Percentiles rank a stretch among this genome's conserved stretches.
Conservation (phyloP, 192 early-diverging fungal genomes). For the Geranomyces variabilis region DNA sequence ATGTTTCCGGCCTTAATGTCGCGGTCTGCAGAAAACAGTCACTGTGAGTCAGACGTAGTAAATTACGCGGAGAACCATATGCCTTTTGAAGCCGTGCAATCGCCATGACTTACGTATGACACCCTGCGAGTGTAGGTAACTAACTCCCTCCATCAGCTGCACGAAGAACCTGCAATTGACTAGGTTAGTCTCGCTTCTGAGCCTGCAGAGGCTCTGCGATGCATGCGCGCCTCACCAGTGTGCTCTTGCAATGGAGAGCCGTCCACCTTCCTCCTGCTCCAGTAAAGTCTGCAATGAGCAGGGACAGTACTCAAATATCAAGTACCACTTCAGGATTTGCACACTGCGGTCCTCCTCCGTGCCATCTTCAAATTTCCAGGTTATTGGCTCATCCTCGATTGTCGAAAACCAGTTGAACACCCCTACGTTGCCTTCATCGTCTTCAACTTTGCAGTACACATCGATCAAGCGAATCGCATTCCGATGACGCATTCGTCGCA, state of each 20-base stretch:
- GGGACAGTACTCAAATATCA: constrained; percentile 63
- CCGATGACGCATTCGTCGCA: constrained; percentile 51
- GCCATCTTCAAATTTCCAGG: constrained; percentile 57
- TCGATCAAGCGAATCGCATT: constrained; percentile 59
- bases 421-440: constrained; percentile 51
- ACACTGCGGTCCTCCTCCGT: constrained; percentile 44
- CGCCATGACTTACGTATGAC: constrained; percentile 54
- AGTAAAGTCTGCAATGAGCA: constrained; percentile 58
- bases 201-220: background rate
- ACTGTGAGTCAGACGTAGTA: background rate
- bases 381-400: constrained; percentile 61
- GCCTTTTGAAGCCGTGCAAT: background rate
- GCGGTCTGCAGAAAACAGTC: constrained; percentile 43
- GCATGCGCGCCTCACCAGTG: constrained; percentile 39
- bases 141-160: constrained; percentile 59
- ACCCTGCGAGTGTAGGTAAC: constrained; percentile 53
- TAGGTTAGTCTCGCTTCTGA: background rate
- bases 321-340: constrained; percentile 56
- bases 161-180: constrained; percentile 47
- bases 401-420: constrained; percentile 61
- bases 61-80: background rate
- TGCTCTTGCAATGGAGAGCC: constrained; percentile 41
- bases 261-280: constrained; percentile 45
- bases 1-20: constrained; percentile 65
- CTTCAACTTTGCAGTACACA: constrained; percentile 65